These are phyloP conservation scores for Gloeophyllum trabeum DNA, from an alignment of 768 basidiomycete genomes.

Conservation along the genomic window DNA sequence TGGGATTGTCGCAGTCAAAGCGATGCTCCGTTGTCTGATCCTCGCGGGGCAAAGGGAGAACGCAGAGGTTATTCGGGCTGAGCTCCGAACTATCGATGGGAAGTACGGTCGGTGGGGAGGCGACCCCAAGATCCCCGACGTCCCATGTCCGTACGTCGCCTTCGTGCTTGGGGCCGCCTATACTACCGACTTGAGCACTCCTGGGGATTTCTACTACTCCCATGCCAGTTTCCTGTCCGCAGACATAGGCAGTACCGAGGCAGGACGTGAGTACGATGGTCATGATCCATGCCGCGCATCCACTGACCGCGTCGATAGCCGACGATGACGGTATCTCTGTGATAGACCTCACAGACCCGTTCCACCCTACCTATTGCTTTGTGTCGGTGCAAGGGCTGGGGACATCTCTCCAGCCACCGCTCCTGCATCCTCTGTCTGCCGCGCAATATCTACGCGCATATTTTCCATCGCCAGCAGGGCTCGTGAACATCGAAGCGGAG, in stretches of 20 bases:
- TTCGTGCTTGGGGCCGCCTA: slow-evolving; percentile 21
- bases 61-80: slow-evolving; percentile 22
- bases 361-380: slow-evolving; percentile 18
- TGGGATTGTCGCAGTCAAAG: slow-evolving; percentile 20
- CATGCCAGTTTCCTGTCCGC: slow-evolving; percentile 10
- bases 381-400: background rate
- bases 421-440: slow-evolving; percentile 1
- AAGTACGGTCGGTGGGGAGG: slow-evolving; percentile 14
- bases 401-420: background rate
- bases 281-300: background rate
- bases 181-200: slow-evolving; percentile 13
- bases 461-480: background rate
- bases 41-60: slow-evolving; percentile 24
- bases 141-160: slow-evolving; percentile 22
- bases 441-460: slow-evolving; percentile 4
- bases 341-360: slow-evolving; percentile 21
- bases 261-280: slow-evolving; percentile 16
- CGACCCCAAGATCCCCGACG: slow-evolving; percentile 8
- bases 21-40: slow-evolving; percentile 20
- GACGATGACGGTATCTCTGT: slow-evolving; percentile 25
- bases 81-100: slow-evolving; percentile 20
- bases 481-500: background rate
- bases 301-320: slow-evolving; percentile 10
- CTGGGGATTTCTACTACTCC: slow-evolving; percentile 7
- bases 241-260: slow-evolving; percentile 14